Base-by-base conservation (phyloP, 2,329 filamentous ascomycete genomes). In the Fusarium coicis region DNA sequence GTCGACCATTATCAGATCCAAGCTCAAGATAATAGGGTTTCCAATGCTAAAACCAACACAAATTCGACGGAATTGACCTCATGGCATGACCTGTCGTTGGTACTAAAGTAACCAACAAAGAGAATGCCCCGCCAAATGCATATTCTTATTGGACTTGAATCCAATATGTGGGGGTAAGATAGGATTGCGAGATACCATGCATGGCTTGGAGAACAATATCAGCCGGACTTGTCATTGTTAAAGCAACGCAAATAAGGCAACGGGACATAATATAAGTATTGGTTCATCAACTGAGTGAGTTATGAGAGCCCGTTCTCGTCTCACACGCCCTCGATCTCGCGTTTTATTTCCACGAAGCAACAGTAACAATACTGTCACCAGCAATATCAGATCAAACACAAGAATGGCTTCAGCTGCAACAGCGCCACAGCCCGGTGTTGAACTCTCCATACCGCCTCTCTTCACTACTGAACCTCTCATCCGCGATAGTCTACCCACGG, bases 401-500 rank as follows among this genome's bases (percentile, higher is more conserved):
- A 66, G 40, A 52, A 63, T 65, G 60, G 40, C 74, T 47, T 64
- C 75, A 61, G 66, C 67, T 64, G 57, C 59, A 55, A 66, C 62
- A 53, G 46, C 50, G 40, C 34, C 56, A 61, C 58, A 74, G 52
- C 52, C 52, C 57, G 58, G 65, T 26, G 30, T 46, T 26, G 72
- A 73, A 42, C 68, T 71, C 26, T 69, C 63, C 26, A 81, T 91
- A 36, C 89, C 90, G 23, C 83, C 84, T 52, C 81, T 93, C 63
- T 93, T 91, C 81, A 88, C 85, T 12, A 81, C 80, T 21, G 82
- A 83, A 44, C 91, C 93, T 18, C 85, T 86, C 23, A 89, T 97
- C 74, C 85, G 84, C 62, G 95, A 97, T 78, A 72, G 78, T 21
- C 85, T 95, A 56, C 80, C 84, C 54, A 96, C 95, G 9, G 84